Evolutionary conservation across 164 flowering plant species (phyloP), one percentile per base, ranked within the genome.

Genomic region (Dillenia turbinata): DNA sequence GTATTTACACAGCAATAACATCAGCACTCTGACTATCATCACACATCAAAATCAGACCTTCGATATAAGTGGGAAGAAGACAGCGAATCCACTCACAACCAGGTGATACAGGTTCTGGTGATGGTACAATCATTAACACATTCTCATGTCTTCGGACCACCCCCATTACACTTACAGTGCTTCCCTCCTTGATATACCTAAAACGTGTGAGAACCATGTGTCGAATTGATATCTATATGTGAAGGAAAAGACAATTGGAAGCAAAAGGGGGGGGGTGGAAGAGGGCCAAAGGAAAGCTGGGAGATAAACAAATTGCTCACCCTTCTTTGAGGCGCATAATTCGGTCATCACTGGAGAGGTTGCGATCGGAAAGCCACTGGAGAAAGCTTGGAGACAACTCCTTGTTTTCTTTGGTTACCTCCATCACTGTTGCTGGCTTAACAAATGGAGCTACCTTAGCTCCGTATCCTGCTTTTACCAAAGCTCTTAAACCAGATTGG

Each of bases 391-490:
- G 90, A 63, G 96, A 88, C 49, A 83, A 54, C 33, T 95, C 87
- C 68, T 64, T 69, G 59, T 83, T 86, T 22, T 80, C 86, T 67
- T 82, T 81, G 22, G 82, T 77, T 54, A 85, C 68, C 65, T 95
- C 86, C 69, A 85, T 87, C 26, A 84, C 87, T 48, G 92, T 82
- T 11, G 87, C 48, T 58, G 95, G 83, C 65, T 86, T 81, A 47
- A 95, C 99, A 75, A 89, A 88, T 47, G 97, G 82, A 60, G 88
- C 83, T 66, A 92, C 94, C 79, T 89, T 95, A n/a, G 96, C 85
- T 49, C 99, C 97, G 70, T 88, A 79, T 16, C 97, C 96, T 56
- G 93, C 93, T 77, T 95, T 95, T 15, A 95, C 97, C 11, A 89
- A 72, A 56, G 99, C 99, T 78, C 99, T 76, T 63, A 84, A 67